Evolutionary conservation across 257 asterid species (phyloP).

Genomic region (Plectranthus barbatus): DNA sequence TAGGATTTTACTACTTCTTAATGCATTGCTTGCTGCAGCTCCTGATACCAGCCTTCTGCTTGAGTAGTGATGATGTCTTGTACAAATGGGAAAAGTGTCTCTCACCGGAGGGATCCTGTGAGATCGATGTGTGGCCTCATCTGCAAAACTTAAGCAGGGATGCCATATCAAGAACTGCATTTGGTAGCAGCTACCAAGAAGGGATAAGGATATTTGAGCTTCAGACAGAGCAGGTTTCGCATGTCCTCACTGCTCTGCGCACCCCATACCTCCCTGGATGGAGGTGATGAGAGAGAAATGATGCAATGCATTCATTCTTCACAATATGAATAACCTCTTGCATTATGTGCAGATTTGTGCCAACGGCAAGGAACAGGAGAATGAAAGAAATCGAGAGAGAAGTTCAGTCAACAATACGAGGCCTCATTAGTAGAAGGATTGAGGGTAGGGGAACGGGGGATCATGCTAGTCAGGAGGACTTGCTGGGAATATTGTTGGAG

Average conservation of each 20-base stretch:
- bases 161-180: constrained; percentile 44
- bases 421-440: constrained; percentile 17
- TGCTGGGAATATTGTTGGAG: constrained; percentile 3
- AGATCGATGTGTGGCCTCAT: constrained; percentile 44
- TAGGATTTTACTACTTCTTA: too few species aligned
- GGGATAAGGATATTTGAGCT: constrained; percentile 42
- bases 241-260: background rate
- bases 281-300: constrained; percentile 26
- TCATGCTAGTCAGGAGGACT: background rate
- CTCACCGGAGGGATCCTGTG: constrained; percentile 24
- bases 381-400: constrained; percentile 23
- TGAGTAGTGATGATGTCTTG: constrained; percentile 30
- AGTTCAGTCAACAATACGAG: constrained; percentile 6
- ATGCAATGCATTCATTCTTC: too few species aligned
- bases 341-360: constrained; percentile 21
- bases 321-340: too few species aligned
- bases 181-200: constrained; percentile 46
- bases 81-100: constrained; percentile 27
- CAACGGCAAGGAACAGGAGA: constrained; percentile 28
- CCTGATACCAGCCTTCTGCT: constrained; percentile 36
- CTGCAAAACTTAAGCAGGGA: constrained; percentile 29
- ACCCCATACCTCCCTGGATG: constrained; percentile 30
- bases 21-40: constrained; percentile 10
- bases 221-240: constrained; percentile 29
- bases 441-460: constrained; percentile 19